Evolutionary conservation across 2,329 filamentous ascomycete genomes (phyloP), one percentile per base, ranked within the genome.

Genomic region (Purpureocillium takamizusanense): DNA sequence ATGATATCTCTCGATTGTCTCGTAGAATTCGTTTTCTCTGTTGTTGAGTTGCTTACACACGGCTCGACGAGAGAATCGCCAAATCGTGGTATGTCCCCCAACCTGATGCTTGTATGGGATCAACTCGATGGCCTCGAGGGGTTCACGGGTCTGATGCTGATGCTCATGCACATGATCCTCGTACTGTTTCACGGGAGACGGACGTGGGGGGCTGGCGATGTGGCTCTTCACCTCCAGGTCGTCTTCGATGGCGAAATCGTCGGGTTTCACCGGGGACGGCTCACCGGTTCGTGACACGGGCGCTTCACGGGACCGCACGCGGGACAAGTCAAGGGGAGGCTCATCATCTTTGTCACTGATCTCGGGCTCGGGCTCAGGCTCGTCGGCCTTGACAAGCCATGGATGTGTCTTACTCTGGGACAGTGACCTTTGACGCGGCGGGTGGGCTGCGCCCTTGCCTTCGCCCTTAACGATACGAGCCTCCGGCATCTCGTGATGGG

Each of bases 21-120:
- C 92, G 61, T 98, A 98, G 57, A 98, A 98, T 63, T 95, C 87
- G 61, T 98, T 98, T 58, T 98, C 92, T 53, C 90, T 78, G 59
- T 95, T 98, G 61, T 95, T 98, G 54, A 98, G 75, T 63, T 95
- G 88, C 63, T 98, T 98, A 71, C 92, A 98, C 10, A 98, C 89
- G 40, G 92, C 92, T 51, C 89, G 78, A 48, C 87, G 81, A 14
- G 92, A 97, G 57, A 98, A 97, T 31, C 90, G 83, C 75, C 94
- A 98, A 28, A 98, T 76, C 0, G 90, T 95, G 7, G 88, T 95
- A 59, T 98, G 92, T 1, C 92, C 92, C 42, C 92, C 92, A 39
- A 98, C 92, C 62, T 98, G 92, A 62, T 98, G 92, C 48, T 87
- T 86, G 63, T 95, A 98, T 2, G 92, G 92, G 53, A 95, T 95